A percentile compares a stretch with the other conserved stretches of the same genome.
Evolutionary conservation across 1,284 basidiomycete genomes (phyloP).

Genomic region (Exobasidium rhododendri): DNA sequence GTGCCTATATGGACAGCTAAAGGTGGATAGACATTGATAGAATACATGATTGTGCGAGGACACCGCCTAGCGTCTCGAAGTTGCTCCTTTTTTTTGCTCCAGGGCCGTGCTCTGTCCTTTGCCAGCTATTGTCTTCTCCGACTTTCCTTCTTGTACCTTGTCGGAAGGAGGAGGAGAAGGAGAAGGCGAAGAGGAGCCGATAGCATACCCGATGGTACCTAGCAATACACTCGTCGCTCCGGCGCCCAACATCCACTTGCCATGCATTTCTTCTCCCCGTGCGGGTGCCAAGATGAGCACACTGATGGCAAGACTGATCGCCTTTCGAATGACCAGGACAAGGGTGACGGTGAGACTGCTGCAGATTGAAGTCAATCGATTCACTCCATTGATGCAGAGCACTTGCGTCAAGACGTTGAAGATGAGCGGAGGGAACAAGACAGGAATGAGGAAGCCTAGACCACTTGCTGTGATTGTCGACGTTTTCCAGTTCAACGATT

Average conservation of each 20-base stretch:
- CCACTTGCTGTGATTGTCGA: neutral
- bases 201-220: slow-evolving; percentile 69
- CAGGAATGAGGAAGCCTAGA: slow-evolving; percentile 60
- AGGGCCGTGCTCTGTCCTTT: too few species aligned
- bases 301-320: slow-evolving; percentile 74
- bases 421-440: slow-evolving; percentile 65
- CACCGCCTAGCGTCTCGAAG: too few species aligned
- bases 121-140: neutral
- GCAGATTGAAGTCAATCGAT: slow-evolving; percentile 71
- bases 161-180: too few species aligned
- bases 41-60: too few species aligned
- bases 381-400: slow-evolving; percentile 83
- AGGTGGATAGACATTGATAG: too few species aligned
- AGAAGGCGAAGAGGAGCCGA: slow-evolving; percentile 28
- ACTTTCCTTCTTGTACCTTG: neutral
- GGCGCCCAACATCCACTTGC: slow-evolving; percentile 24
- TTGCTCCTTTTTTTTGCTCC: too few species aligned
- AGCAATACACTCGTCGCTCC: slow-evolving; percentile 63
- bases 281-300: slow-evolving; percentile 59
- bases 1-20: too few species aligned
- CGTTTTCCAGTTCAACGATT: slow-evolving; percentile 15
- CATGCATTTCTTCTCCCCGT: slow-evolving; percentile 15
- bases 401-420: slow-evolving; percentile 79
- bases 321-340: slow-evolving; percentile 83
- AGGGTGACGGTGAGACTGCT: slow-evolving; percentile 80